Evolutionary conservation across 257 asterid species (phyloP).

Genomic region (Jasminum sambac): DNA sequence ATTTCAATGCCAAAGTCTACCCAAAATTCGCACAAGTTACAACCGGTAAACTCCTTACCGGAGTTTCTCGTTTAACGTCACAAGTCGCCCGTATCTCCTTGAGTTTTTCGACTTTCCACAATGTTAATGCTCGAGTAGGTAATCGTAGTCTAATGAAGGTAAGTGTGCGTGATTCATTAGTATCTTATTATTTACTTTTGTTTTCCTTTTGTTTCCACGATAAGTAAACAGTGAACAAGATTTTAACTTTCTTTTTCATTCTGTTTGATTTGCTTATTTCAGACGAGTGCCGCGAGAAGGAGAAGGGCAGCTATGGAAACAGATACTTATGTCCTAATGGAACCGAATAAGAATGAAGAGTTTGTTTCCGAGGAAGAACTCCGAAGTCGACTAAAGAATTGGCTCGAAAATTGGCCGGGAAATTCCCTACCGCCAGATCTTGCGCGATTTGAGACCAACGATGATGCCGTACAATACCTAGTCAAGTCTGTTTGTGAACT

Average conservation of each 20-base stretch:
- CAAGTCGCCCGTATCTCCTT: constrained; percentile 12
- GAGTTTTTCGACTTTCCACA: constrained; percentile 22
- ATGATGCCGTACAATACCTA: constrained; percentile 69
- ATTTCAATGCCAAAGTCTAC: constrained; percentile 16
- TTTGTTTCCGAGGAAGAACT: constrained; percentile 74
- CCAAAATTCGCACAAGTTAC: constrained; percentile 16
- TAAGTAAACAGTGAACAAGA: no score
- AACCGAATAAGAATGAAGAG: constrained; percentile 72
- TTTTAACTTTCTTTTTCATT: no score
- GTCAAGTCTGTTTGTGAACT: constrained; percentile 78
- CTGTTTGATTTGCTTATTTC: not conserved
- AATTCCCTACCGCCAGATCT: constrained; percentile 59
- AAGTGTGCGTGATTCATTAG: not conserved
- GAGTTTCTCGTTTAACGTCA: constrained; percentile 24
- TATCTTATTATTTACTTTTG: not conserved
- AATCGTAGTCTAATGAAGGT: constrained; percentile 39
- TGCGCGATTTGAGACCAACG: constrained; percentile 55
- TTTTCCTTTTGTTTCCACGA: not conserved
- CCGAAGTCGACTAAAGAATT: constrained; percentile 44
- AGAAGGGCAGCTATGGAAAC: constrained; percentile 62
- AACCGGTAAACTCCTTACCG: not conserved
- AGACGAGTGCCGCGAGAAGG: constrained; percentile 59
- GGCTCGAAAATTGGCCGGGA: constrained; percentile 76
- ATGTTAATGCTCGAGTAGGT: constrained; percentile 12
- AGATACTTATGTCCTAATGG: constrained; percentile 69